Evolutionary conservation across 2,329 filamentous ascomycete species (phyloP), one percentile per base, ranked within the genome.

Genomic region (Colletotrichum lentis): DNA sequence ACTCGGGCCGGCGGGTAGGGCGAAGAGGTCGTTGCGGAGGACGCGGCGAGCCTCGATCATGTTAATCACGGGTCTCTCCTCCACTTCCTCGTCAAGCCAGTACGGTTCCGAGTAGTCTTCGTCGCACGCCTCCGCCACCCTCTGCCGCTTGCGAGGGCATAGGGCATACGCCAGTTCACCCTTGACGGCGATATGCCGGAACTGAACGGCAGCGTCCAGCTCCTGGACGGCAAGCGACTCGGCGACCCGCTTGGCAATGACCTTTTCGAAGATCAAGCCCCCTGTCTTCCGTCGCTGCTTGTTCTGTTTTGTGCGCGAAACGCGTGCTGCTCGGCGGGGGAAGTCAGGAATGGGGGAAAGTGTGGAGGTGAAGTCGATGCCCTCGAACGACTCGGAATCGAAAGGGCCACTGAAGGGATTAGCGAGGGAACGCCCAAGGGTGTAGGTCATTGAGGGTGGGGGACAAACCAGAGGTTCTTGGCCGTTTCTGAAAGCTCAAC

Each of bases 31-130:
- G 18, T 68, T 68, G 24, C 65, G 62, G 16, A 68, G 49, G 24
- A 60, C 55, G 14, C 65, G 65, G 35, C 62, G 50, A 24, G 62
- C 65, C 44, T 68, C 65, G 41, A 68, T 65, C 20, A 68, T 43
- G 2, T 46, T 41, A 2, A 39, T 47, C 20, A 68, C 24, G 16
- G 62, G 62, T 7, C 41, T 56, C n/a, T 68, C 65, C n/a, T 59
- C 54, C 7, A 44, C 54, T 3, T 39, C 57, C 18, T 68, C 57
- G 2, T 61, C 57, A 4, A 60, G 39, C 65, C 65, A 65, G 14
- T 43, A 60, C 8, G 57, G 57, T 44, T 52, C 46, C 5, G 44
- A 39, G 6, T 55, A 55, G 41, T 55, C 62, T 18, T 65, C 54
- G 1, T 50, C 50, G 18, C n/a, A 14, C 8, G 22, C 22, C 7